Base-by-base conservation (phyloP, 805 yeast genomes). In the Metschnikowia gelsemii region DNA sequence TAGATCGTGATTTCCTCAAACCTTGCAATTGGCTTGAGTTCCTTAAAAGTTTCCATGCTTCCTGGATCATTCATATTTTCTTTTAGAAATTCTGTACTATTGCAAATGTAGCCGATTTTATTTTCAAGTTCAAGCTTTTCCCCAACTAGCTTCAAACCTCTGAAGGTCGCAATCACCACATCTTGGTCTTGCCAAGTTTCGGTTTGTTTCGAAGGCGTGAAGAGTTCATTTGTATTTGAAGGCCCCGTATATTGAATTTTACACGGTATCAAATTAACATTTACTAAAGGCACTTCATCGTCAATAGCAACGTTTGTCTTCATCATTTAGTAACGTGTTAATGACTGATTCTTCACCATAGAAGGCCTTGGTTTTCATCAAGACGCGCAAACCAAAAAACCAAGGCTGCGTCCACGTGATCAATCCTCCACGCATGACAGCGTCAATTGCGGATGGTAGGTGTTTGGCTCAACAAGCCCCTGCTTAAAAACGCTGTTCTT, bases 131-230 rank as follows among this genome's bases (percentile, higher is more conserved):
- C 35, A 12, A 46, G 7, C 4, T 40, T 30, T 18, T 37, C 39
- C 4, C 56, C 56, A 12, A 43, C 34, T 9, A 52, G 33, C 9
- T 38, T 41, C 37, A 52, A 38, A 7, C 56, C 56, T 14, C 56
- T 40, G 28, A 52, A 52, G n/a, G 37, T 38, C 12, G 53, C 49
- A 7, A 39, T 31, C 9, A 29, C 26, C 1, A 42, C 42, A 12
- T 38, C 41, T 12, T n/a, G 22, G n/a, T 24, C 44, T 6, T 38
- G 36, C 19, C 31, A 42, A 2, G 17, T 32, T 5, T 33, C 35
- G 8, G 19, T 23, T 16, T 13, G 17, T 33, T 50, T 48, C 8
- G 49, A 46, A 1, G 51, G 40, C 8, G 49, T 37, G 30, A 48
- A 52, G 25, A 30, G 42, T 8, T 40, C 38, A 7, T 22, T 19